A percentile compares a stretch with the other conserved stretches of the same genome.
Conservation (phyloP, 2,329 filamentous ascomycete species). For the Aspergillaceae sp. region DNA sequence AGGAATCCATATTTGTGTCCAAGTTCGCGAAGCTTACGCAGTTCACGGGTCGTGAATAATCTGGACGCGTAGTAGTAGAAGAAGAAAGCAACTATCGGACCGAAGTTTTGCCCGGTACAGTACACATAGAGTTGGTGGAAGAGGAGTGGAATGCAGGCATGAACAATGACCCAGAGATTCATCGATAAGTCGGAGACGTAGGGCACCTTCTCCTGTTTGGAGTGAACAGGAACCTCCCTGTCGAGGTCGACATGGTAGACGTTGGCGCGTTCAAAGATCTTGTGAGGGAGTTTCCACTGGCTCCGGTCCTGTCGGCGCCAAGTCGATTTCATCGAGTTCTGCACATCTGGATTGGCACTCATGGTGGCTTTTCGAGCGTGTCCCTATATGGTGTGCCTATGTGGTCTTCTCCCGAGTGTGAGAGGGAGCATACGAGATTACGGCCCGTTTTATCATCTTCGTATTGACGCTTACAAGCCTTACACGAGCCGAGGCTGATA, state of each 20-base stretch:
- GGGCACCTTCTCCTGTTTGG: conserved; percentile 35
- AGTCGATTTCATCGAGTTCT: no score
- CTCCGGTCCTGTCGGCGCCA: no score
- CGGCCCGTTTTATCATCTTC: no score
- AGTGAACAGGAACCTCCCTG: conserved; percentile 24
- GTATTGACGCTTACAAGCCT: no score
- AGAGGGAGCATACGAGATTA: no score
- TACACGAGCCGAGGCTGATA: no score
- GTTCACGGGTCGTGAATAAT: conserved; percentile 29
- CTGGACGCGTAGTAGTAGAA: conserved; percentile 33
- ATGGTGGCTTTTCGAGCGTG: no score
- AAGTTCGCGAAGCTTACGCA: conserved; percentile 29
- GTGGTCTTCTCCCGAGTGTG: no score
- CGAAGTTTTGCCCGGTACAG: conserved; percentile 20
- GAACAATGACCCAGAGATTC: conserved; percentile 32
- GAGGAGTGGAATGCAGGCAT: conserved; percentile 29
- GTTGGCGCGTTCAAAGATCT: no score
- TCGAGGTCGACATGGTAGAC: conserved; percentile 16
- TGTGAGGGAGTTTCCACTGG: no score
- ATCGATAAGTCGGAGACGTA: conserved; percentile 24
- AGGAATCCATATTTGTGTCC: conserved; percentile 33
- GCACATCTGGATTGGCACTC: no score
- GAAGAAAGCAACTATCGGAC: conserved; percentile 20
- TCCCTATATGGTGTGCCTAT: no score
- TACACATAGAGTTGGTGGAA: conserved; percentile 27